phyloP scores from a whole-genome alignment of 2,329 filamentous ascomycete species.

The Mariannaea sp. region DNA sequence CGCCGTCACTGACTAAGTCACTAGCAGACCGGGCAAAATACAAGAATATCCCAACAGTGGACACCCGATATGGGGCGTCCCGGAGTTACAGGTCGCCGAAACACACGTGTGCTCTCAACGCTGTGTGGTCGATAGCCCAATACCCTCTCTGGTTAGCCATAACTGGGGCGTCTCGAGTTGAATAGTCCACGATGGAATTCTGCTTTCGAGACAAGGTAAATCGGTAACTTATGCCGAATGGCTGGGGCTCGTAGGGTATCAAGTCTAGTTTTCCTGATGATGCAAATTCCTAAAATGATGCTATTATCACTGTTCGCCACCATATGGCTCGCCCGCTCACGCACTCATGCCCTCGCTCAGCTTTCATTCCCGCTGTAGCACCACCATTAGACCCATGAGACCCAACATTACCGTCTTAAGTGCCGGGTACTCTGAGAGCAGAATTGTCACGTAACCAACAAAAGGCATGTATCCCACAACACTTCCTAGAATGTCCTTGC shows the following conservation, averaged over 20 bases:
- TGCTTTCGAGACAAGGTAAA: background rate
- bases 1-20: no score
- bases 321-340: constrained; percentile 5
- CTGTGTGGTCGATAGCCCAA: no score
- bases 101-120: no score
- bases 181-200: no score
- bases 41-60: no score
- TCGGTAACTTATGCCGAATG: background rate
- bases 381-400: constrained; percentile 91
- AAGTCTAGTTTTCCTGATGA: constrained; percentile 13
- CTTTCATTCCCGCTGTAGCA: constrained; percentile 82
- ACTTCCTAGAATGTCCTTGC: constrained; percentile 90
- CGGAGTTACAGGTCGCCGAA: no score
- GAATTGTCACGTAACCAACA: constrained; percentile 95
- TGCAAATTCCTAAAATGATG: constrained; percentile 8
- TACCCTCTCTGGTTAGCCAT: no score
- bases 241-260: constrained; percentile 13
- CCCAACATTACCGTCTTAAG: constrained; percentile 93
- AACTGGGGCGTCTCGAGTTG: no score
- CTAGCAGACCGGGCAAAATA: no score
- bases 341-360: background rate
- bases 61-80: no score
- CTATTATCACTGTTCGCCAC: no score
- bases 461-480: constrained; percentile 92
- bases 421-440: constrained; percentile 95